Conservation (phyloP, 352 stramenopile species). For the Globisporangium spinosum region DNA sequence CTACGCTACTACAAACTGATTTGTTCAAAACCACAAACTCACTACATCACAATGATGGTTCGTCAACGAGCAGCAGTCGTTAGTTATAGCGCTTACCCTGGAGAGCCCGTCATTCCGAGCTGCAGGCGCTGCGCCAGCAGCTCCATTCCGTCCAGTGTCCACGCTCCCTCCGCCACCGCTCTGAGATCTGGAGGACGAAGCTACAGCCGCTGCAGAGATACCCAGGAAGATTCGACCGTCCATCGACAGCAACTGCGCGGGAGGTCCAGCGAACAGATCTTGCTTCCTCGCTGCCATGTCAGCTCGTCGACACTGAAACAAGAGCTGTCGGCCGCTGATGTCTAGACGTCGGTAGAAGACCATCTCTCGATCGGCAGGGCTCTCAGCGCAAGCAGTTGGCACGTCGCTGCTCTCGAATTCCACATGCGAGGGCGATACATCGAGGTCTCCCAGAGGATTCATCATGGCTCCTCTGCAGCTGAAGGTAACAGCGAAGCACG, state of each 20-base stretch:
- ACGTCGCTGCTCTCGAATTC: neutral
- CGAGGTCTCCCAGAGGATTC: constrained; percentile 27
- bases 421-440: constrained; percentile 16
- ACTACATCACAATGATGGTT: neutral
- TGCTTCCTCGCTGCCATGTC: constrained; percentile 1
- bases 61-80: neutral
- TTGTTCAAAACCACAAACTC: neutral
- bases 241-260: constrained; percentile 48
- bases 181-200: neutral
- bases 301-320: constrained; percentile 10
- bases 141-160: neutral
- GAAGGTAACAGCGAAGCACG: neutral
- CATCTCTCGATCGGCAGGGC: constrained; percentile 28
- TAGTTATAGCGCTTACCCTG: constrained; percentile 16
- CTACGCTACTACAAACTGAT: constrained; percentile 1
- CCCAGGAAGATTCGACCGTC: constrained; percentile 45
- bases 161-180: neutral
- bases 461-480: constrained; percentile 26
- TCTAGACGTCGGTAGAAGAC: constrained; percentile 46
- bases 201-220: constrained; percentile 18
- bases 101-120: constrained; percentile 15
- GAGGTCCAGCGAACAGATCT: constrained; percentile 8
- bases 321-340: constrained; percentile 32
- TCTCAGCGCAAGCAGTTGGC: neutral
- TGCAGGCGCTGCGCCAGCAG: neutral